Evolutionary conservation across 805 yeast species (phyloP), one percentile per base, ranked within the genome.

Genomic region (Millerago galiae): DNA sequence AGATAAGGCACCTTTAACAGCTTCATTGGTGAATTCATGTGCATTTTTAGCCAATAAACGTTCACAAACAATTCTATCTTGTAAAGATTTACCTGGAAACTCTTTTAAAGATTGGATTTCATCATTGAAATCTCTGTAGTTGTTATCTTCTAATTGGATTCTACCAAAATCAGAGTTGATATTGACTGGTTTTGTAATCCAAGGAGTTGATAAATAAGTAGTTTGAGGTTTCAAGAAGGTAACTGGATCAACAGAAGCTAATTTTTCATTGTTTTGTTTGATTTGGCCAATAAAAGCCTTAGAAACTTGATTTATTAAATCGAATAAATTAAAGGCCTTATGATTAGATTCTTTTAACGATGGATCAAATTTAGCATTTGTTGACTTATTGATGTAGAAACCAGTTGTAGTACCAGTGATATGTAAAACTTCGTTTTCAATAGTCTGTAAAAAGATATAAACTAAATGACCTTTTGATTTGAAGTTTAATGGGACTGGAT

Each of bases 81-180:
- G 75, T 41, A 87, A 62, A 18, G 74, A 61, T 2, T 69, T 56
- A 29, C 70, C 67, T 27, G 88, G 79, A 47, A 88, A 70, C 50
- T 89, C 96, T 48, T 79, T 76, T 37, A 87, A 72, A 3, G 87
- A 72, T 67, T 93, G 98, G 56, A 79, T 79, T 53, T 93, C 97
- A 51, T 84, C 95, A 60, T 89, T 89, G 85, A 95, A 90, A 54
- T 91, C 96, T 54, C 81, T 81, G 68, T 67, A 38, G 12, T 18
- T n/a, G 15, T 17, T 25, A 13, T 35, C 12, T 21, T 50, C 56
- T 8, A 53, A 44, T 44, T 61, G 63, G 25, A 45, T 42, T 42
- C 48, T 55, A 36, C 63, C 65, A 30, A 50, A 53, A 39, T 60
- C 63, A 21, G 63, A 52, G 24, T 37, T 16, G 14, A 44, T 34